Evolutionary conservation across 2,329 filamentous ascomycete genomes (phyloP).

Genomic region (Pseudocercospora fuligena): DNA sequence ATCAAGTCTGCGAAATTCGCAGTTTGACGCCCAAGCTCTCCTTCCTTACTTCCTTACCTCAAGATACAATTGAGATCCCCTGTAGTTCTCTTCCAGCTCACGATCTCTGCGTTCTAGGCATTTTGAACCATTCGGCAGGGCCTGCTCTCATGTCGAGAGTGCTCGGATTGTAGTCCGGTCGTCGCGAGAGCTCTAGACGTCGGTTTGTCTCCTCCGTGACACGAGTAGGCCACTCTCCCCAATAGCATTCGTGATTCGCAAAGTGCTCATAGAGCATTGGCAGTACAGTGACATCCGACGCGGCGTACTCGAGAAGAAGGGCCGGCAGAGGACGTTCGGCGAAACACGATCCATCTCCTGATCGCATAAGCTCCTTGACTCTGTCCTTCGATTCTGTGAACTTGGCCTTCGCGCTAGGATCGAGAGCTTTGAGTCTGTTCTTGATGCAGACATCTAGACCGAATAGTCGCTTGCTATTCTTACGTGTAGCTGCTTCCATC

Average conservation of each 20-base stretch:
- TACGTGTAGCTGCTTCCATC: slow-evolving; percentile 11
- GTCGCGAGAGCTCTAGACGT: slow-evolving; percentile 9
- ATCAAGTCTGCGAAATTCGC: neutral
- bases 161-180: neutral
- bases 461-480: slow-evolving; percentile 8
- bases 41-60: neutral
- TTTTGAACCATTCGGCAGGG: neutral
- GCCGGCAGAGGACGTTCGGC: slow-evolving; percentile 8
- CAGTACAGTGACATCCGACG: neutral
- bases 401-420: neutral
- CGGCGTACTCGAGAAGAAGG: slow-evolving; percentile 12
- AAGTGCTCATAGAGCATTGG: slow-evolving; percentile 12
- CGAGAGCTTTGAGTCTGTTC: slow-evolving; percentile 6
- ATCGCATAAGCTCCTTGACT: slow-evolving; percentile 9
- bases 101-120: neutral
- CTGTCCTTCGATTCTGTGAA: slow-evolving; percentile 8
- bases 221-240: slow-evolving; percentile 1
- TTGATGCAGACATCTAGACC: slow-evolving; percentile 10
- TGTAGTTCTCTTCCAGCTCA: neutral
- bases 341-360: slow-evolving; percentile 1
- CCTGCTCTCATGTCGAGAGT: neutral
- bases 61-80: neutral
- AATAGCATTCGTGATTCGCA: neutral
- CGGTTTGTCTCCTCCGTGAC: slow-evolving; percentile 5
- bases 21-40: neutral